Evolutionary conservation across 345 rosid species (phyloP), one percentile per base, ranked within the genome.

Genomic region (Eucalyptus cladocalyx): DNA sequence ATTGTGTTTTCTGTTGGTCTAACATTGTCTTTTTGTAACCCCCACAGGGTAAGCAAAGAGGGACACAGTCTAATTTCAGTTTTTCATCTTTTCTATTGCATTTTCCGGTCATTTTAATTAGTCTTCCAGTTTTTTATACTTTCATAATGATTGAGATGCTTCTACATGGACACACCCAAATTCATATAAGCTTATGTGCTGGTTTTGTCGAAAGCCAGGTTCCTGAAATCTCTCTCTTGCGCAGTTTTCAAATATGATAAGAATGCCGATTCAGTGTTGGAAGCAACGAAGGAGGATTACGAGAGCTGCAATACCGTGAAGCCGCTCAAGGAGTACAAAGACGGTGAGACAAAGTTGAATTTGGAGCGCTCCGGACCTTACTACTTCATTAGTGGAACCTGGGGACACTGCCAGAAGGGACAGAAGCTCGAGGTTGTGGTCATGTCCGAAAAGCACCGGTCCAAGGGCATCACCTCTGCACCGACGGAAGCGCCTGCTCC

Each of bases 311-410:
- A 92, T 65, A 88, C 92, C 15, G 11, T 94, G 17, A 92, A 90
- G 9, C 94, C 96, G 3, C 88, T 93, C 10, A 92, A 91, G 26
- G 88, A 89, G 40, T 89, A 90, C 90, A 92, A 90, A 14, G 94
- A 95, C 19, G 95, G 95, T 13, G 28, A 92, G 87, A 93, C 95
- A n/a, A 92, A 90, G 91, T 80, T 94, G 37, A 86, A 90, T 72
- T 86, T 96, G 40, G 92, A 91, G 23, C 87, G 85, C 16, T 89
- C 94, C 8, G 98, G 97, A 10, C 87, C 94, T 14, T 90, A 89
- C 80, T 95, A 89, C 92, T 96, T 95, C 93, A 94, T 96, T 32
- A 96, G 96, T 80, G 98, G 98, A 65, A 92, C 93, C 40, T 72
- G 90, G 21, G 94, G 93, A 1, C 91, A 90, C 60, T 94, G 97